phyloP scores from a whole-genome alignment of 306 rosid genomes.

The Pueraria montana region DNA sequence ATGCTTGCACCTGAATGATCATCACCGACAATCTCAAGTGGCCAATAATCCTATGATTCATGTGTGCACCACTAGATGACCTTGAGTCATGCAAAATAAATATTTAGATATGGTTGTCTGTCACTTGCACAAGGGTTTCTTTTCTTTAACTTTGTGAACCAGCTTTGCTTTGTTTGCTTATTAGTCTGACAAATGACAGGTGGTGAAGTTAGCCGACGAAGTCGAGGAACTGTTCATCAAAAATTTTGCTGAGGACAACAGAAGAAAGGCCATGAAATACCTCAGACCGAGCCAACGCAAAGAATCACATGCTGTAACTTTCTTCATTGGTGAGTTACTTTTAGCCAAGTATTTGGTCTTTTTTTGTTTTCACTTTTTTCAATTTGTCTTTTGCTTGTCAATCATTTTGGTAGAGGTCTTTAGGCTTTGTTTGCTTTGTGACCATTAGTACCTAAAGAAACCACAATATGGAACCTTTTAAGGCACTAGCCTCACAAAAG shows the following conservation, averaged over 20 bases:
- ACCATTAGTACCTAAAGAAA: slow-evolving; percentile 56
- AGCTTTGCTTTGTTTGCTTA: slow-evolving; percentile 48
- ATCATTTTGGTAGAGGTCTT: slow-evolving; percentile 52
- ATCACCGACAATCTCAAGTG: slow-evolving; percentile 78
- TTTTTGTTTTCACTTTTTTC: slow-evolving; percentile 10
- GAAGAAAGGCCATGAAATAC: slow-evolving; percentile 96
- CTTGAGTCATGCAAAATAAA: slow-evolving; percentile 41
- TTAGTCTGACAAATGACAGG: slow-evolving; percentile 67
- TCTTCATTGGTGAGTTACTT: slow-evolving; percentile 85
- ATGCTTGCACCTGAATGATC: slow-evolving; percentile 52
- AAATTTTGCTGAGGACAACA: slow-evolving; percentile 74
- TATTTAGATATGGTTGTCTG: slow-evolving; percentile 69
- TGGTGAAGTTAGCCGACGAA: slow-evolving; percentile 73
- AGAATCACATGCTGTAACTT: slow-evolving; percentile 88
- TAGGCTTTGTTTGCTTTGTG: slow-evolving; percentile 58
- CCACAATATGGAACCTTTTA: slow-evolving; percentile 58
- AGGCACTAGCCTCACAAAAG: slow-evolving; percentile 63
- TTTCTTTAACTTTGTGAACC: slow-evolving; percentile 42
- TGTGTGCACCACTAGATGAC: slow-evolving; percentile 61
- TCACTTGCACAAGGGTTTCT: slow-evolving; percentile 38
- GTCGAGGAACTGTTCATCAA: slow-evolving; percentile 86
- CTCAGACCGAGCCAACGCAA: slow-evolving; percentile 83
- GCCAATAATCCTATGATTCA: slow-evolving; percentile 61
- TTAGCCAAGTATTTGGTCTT: slow-evolving; percentile 34
- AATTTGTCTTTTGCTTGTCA: slow-evolving; percentile 47